Evolutionary conservation across 1,139 yeast species (phyloP).

Genomic region (Magnusiomyces ingens): DNA sequence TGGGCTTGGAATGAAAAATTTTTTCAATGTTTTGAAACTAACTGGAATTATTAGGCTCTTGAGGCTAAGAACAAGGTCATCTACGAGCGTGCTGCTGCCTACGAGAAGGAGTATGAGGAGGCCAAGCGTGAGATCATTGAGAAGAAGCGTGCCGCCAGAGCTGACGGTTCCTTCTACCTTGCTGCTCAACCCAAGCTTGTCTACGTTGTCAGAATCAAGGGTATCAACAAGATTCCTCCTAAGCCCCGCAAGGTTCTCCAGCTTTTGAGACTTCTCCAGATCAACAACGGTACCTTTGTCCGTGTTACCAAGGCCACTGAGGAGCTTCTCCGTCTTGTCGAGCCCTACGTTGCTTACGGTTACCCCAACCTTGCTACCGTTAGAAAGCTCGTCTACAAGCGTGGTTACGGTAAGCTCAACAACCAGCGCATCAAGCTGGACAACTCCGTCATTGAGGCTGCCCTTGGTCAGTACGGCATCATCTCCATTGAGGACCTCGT

Average conservation of each 20-base stretch:
- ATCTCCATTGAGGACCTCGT: constrained; percentile 94
- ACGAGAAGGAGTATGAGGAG: constrained; percentile 92
- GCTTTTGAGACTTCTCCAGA: constrained; percentile 94
- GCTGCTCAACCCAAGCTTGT: constrained; percentile 96
- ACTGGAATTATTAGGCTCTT: constrained; percentile 1
- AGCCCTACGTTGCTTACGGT: constrained; percentile 99
- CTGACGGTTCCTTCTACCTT: constrained; percentile 74
- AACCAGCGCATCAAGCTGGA: constrained; percentile 97
- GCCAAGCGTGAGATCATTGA: constrained; percentile 89
- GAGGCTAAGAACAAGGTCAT: constrained; percentile 75
- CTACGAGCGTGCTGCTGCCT: constrained; percentile 97
- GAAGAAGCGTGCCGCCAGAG: constrained; percentile 96
- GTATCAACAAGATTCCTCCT: constrained; percentile 99
- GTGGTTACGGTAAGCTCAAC: constrained; percentile 99
- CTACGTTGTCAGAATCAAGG: constrained; percentile 98
- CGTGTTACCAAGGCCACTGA: constrained; percentile 97
- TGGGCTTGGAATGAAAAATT: background rate
- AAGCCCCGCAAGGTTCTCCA: constrained; percentile 99
- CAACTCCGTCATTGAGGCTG: constrained; percentile 88
- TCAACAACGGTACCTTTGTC: constrained; percentile 97
- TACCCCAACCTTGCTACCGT: constrained; percentile 96
- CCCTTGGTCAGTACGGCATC: constrained; percentile 95
- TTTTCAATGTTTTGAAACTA: background rate
- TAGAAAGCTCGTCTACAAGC: constrained; percentile 97
- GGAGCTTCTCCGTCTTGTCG: constrained; percentile 94